Conservation (phyloP, 2,329 filamentous ascomycete genomes). For the Parastagonospora nodorum region DNA sequence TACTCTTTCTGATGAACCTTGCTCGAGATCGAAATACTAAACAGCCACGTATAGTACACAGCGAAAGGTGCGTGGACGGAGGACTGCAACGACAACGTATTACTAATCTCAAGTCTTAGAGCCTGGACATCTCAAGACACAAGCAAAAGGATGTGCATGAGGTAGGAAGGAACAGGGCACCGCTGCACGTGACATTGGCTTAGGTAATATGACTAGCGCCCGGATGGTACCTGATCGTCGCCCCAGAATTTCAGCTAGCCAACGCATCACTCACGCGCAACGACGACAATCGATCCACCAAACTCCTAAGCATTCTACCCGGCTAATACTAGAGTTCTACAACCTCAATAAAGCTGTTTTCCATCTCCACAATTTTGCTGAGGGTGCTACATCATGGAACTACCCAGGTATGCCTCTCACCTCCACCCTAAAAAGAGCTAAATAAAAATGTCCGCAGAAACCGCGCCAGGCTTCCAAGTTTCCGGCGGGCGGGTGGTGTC, state of each 20-base stretch:
- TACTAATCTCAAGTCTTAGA: too few relatives aligned
- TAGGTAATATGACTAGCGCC: conserved; percentile 20
- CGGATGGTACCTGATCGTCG: conserved; percentile 11
- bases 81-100: too few relatives aligned
- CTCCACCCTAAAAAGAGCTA: conserved; percentile 4
- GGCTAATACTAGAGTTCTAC: neutral
- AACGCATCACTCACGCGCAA: conserved; percentile 14
- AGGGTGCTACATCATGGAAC: conserved; percentile 50
- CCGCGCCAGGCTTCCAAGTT: conserved; percentile 97
- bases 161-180: neutral
- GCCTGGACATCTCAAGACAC: neutral
- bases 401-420: conserved; percentile 51
- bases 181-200: conserved; percentile 11
- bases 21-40: neutral
- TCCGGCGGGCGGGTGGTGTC: conserved; percentile 93
- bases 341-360: neutral
- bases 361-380: neutral
- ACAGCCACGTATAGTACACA: too few relatives aligned
- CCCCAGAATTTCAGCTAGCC: conserved; percentile 26
- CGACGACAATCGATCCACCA: conserved; percentile 1
- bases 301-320: neutral
- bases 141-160: neutral
- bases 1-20: conserved; percentile 15
- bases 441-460: conserved; percentile 65
- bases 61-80: too few relatives aligned